Evolutionary conservation across 352 stramenopile species (phyloP), one percentile per base, ranked within the genome.

Genomic region (Globisporangium viniferum): DNA sequence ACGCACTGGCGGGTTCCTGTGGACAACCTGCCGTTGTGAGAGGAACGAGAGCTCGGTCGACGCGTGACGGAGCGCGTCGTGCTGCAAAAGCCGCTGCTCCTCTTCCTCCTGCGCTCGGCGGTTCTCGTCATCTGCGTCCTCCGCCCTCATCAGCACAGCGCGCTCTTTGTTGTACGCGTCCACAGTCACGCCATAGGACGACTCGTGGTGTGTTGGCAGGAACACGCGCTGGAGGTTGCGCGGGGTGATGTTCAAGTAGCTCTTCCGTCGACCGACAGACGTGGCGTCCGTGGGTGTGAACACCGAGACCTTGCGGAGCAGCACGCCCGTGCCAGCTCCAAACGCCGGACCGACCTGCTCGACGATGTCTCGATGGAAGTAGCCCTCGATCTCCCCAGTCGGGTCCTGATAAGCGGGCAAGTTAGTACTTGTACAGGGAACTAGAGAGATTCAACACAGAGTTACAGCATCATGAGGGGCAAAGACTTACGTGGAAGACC

Each of bases 321-420:
- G 12, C 33, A 93, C 62, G 7, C 70, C 88, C 0, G 75, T 77
- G 10, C 83, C 83, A 27, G 69, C 75, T 36, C 78, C 68, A 0
- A 95, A 62, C 9, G 81, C 81, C 46, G 84, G 74, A 0, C 84
- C 86, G 27, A 94, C 69, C 24, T 87, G 81, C 66, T 93, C 83
- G 35, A 93, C 86, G 8, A 94, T 77, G 35, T 93, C 84, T 0
- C 82, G 84, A 61, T 95, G 88, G 27, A 95, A 93, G 53, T 95
- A 95, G 7, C 86, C 84, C 14, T 93, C 82, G 7, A 94, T 80
- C 67, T 90, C 84, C 15, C 81, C 86, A 5, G 87, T 88, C 1
- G 86, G 88, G 64, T 95, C 88, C 86, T 94, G 24, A 33, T 24
- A 59, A 60, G 27, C n/a, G 44, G 12, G 51, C 10, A 53, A 1